phyloP scores from a whole-genome alignment of 1,139 yeast genomes.

The Suhomyces yuchorum region DNA sequence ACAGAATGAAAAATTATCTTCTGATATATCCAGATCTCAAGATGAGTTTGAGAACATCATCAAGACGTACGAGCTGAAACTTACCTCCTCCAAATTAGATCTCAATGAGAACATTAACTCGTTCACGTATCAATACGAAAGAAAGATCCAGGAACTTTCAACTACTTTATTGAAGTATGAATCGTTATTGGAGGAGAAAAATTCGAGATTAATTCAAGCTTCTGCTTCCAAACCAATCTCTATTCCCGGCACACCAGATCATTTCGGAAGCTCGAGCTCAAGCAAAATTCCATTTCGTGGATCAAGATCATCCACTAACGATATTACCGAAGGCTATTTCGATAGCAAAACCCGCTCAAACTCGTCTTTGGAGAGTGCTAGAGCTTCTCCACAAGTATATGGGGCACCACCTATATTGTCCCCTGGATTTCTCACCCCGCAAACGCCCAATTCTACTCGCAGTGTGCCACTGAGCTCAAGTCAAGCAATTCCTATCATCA shows the following conservation, averaged over 20 bases:
- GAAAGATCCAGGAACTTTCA: slow-evolving; percentile 35
- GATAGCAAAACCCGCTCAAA: slow-evolving; percentile 13
- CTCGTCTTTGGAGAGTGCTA: slow-evolving; percentile 16
- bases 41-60: slow-evolving; percentile 21
- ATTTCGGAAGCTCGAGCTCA: slow-evolving; percentile 7
- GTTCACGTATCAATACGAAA: slow-evolving; percentile 18
- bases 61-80: slow-evolving; percentile 27
- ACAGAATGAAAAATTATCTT: slow-evolving; percentile 20
- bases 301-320: slow-evolving; percentile 13
- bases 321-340: slow-evolving; percentile 6
- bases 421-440: background rate
- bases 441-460: slow-evolving; percentile 4
- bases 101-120: slow-evolving; percentile 16
- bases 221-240: slow-evolving; percentile 47
- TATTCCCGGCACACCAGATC: slow-evolving; percentile 31
- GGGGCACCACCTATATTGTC: slow-evolving; percentile 3
- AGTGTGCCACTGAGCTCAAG: slow-evolving; percentile 8
- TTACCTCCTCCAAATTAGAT: slow-evolving; percentile 30
- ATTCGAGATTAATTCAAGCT: slow-evolving; percentile 36
- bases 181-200: slow-evolving; percentile 40
- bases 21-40: slow-evolving; percentile 21
- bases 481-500: slow-evolving; percentile 35
- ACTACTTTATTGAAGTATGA: slow-evolving; percentile 37
- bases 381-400: slow-evolving; percentile 8
- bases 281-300: slow-evolving; percentile 13